A percentile compares a stretch with the other conserved stretches of the same genome.
phyloP scores from a whole-genome alignment of 2,329 filamentous ascomycete genomes.

The Xylariaceae sp. region DNA sequence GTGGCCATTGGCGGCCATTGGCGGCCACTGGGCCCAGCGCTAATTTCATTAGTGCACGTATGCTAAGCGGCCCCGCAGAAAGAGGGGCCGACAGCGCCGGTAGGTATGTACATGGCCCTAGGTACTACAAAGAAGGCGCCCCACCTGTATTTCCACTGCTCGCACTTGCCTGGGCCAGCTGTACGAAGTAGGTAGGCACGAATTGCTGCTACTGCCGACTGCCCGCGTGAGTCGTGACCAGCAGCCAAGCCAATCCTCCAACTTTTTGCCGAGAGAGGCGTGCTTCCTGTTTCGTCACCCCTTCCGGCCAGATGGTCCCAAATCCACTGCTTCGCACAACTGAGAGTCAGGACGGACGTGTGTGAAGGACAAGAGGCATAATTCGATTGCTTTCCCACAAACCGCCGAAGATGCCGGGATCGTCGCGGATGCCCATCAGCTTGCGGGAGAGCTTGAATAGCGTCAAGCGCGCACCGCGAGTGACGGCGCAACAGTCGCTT shows the following conservation, averaged over 20 bases:
- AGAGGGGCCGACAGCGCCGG: background rate
- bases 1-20: too few species aligned
- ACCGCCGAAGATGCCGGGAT: conserved; percentile 50
- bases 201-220: background rate
- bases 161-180: background rate
- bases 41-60: background rate
- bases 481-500: conserved; percentile 51
- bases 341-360: conserved; percentile 5
- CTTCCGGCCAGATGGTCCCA: conserved; percentile 8
- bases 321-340: background rate
- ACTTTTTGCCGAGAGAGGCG: conserved; percentile 2
- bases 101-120: background rate
- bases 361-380: background rate
- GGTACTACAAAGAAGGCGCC: background rate
- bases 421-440: conserved; percentile 65
- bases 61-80: background rate
- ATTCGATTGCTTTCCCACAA: background rate
- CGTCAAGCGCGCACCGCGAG: conserved; percentile 53
- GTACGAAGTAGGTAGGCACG: background rate
- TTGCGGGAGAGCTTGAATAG: conserved; percentile 61
- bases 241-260: background rate
- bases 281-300: background rate
- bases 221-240: background rate
- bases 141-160: background rate
- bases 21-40: too few species aligned